phyloP scores from a whole-genome alignment of 2,329 filamentous ascomycete species.

The Rachicladosporium sp. region DNA sequence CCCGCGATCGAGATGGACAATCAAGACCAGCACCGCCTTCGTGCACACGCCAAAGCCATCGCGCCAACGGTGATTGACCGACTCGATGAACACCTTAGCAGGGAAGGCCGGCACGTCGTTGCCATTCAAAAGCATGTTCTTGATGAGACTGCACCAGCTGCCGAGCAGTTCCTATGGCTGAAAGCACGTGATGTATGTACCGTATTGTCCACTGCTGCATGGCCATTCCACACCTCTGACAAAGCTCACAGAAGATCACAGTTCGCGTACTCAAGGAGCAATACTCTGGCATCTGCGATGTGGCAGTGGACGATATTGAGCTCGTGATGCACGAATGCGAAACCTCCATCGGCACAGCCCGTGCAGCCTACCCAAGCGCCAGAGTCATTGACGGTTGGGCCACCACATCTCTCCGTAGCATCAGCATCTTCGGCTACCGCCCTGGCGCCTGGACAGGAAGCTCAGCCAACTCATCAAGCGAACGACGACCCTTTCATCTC shows the following conservation, averaged over 20 bases:
- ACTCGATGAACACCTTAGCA: conserved; percentile 5
- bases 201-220: background rate
- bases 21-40: background rate
- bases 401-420: background rate
- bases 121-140: conserved; percentile 19
- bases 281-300: conserved; percentile 8
- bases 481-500: no score
- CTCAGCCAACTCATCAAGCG: background rate
- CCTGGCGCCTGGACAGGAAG: background rate
- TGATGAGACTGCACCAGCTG: conserved; percentile 7
- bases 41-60: background rate
- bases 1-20: no score
- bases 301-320: background rate
- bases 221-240: conserved; percentile 3
- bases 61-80: conserved; percentile 2
- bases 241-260: conserved; percentile 1
- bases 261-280: conserved; percentile 9
- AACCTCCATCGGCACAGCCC: background rate
- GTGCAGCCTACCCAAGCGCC: background rate
- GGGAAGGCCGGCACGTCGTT: conserved; percentile 21
- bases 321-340: background rate
- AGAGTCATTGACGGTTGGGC: background rate
- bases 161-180: conserved; percentile 26
- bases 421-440: background rate
- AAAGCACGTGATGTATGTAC: conserved; percentile 21